These are phyloP conservation scores for Vanilla planifolia DNA, from an alignment of 106 monocot genomes.

Conservation along the genomic window DNA sequence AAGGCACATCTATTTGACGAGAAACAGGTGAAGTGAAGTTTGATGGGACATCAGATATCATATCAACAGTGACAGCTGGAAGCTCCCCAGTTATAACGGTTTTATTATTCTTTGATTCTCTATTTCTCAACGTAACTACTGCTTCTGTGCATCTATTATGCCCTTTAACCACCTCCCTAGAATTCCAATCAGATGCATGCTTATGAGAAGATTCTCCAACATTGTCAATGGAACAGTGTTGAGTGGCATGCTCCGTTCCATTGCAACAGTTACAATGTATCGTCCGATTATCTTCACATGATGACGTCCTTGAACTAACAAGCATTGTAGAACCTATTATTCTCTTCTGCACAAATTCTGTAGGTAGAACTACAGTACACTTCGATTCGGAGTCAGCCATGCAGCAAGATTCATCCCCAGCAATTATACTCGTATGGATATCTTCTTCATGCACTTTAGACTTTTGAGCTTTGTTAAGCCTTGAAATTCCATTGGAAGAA, in stretches of 20 bases:
- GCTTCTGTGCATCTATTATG: constrained; percentile 56
- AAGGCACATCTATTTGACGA: not conserved
- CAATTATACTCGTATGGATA: not conserved
- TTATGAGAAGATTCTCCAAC: constrained; percentile 30
- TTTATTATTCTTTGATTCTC: constrained; percentile 1
- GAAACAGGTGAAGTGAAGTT: constrained; percentile 15
- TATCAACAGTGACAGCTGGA: constrained; percentile 3
- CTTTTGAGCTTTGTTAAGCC: constrained; percentile 19
- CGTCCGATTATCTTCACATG: constrained; percentile 6
- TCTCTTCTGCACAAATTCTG: constrained; percentile 8
- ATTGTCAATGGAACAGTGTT: constrained; percentile 48
- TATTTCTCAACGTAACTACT: constrained; percentile 30
- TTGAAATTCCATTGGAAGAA: constrained; percentile 8
- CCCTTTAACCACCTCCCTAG: constrained; percentile 17
- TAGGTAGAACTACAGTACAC: not conserved
- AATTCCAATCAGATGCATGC: constrained; percentile 25
- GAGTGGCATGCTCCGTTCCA: constrained; percentile 41
- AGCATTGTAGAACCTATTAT: constrained; percentile 12
- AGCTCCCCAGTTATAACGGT: not conserved
- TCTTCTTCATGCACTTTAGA: constrained; percentile 7
- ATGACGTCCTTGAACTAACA: constrained; percentile 12
- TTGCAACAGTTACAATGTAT: constrained; percentile 37
- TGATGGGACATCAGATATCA: constrained; percentile 8
- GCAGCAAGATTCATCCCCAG: not conserved
- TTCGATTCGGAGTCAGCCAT: not conserved